A percentile compares a stretch with the other conserved stretches of the same genome.
phyloP scores from a whole-genome alignment of 2,329 filamentous ascomycete species.

The Esteya vermicola region DNA sequence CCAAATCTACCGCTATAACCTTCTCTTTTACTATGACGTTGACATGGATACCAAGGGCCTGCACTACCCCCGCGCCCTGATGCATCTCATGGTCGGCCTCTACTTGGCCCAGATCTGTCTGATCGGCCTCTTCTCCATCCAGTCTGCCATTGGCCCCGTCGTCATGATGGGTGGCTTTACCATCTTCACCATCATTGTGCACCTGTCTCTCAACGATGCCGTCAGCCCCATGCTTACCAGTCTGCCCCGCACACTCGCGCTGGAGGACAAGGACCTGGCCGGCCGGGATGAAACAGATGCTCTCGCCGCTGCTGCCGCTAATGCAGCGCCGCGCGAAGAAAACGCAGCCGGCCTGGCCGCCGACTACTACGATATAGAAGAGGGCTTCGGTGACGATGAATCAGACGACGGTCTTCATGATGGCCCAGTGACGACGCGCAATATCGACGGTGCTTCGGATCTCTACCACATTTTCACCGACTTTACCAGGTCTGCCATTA shows the following conservation, averaged over 20 bases:
- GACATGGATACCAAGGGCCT: constrained; percentile 79
- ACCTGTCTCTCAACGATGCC: constrained; percentile 55
- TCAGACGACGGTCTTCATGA: constrained; percentile 17
- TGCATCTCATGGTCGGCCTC: constrained; percentile 70
- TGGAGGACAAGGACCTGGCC: constrained; percentile 15
- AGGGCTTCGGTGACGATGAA: constrained; percentile 20
- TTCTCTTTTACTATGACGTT: constrained; percentile 68
- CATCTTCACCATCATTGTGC: constrained; percentile 62
- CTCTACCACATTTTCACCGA: constrained; percentile 13
- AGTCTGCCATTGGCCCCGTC: constrained; percentile 52
- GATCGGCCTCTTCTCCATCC: constrained; percentile 66
- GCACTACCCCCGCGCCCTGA: constrained; percentile 74
- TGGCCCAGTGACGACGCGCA: constrained; percentile 6
- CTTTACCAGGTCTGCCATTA: constrained; percentile 11
- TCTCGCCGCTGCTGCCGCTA: not conserved
- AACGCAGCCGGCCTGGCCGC: constrained; percentile 13
- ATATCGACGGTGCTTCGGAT: constrained; percentile 16
- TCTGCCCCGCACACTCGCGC: constrained; percentile 51
- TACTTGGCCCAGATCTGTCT: constrained; percentile 71
- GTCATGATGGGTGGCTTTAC: constrained; percentile 64
- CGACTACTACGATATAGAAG: constrained; percentile 18
- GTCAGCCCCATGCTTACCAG: constrained; percentile 59
- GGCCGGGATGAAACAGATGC: constrained; percentile 3
- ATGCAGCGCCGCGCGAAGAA: not conserved
- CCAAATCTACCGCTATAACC: constrained; percentile 72